These are phyloP conservation scores for Combretum micranthum DNA, from an alignment of 345 rosid genomes.

Conservation along the genomic window DNA sequence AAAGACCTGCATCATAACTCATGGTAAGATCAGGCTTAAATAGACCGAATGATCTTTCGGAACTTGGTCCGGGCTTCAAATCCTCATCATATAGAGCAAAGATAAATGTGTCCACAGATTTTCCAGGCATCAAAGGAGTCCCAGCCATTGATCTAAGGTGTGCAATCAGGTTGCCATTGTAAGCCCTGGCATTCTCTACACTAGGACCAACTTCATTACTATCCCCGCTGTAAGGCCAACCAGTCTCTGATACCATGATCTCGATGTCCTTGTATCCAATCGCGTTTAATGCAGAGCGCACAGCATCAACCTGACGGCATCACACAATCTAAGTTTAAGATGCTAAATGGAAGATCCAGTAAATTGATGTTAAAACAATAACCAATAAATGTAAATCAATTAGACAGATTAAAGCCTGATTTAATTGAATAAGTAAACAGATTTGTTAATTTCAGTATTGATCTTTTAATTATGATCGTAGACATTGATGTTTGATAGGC, in stretches of 20 bases:
- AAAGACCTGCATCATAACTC: conserved; percentile 67
- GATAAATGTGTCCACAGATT: conserved; percentile 68
- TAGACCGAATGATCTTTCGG: conserved; percentile 66
- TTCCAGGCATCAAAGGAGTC: conserved; percentile 87
- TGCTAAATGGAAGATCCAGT: too few relatives aligned
- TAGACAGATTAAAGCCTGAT: too few relatives aligned
- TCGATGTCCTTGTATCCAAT: conserved; percentile 8
- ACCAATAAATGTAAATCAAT: too few relatives aligned
- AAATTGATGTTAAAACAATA: too few relatives aligned
- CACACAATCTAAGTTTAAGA: too few relatives aligned
- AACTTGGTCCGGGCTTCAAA: conserved; percentile 60
- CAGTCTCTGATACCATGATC: conserved; percentile 9
- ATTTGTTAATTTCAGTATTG: too few relatives aligned
- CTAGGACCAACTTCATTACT: conserved; percentile 48
- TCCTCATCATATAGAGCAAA: conserved; percentile 80
- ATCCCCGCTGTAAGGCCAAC: conserved; percentile 59
- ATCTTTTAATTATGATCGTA: too few relatives aligned
- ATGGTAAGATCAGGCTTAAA: conserved; percentile 63
- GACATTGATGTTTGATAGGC: too few relatives aligned
- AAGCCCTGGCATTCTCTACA: conserved; percentile 67
- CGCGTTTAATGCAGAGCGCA: conserved; percentile 6
- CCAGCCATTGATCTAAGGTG: conserved; percentile 67
- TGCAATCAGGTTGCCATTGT: conserved; percentile 69
- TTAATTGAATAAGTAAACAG: too few relatives aligned
- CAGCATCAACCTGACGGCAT: conserved; percentile 14